Evolutionary conservation across 495 filamentous ascomycete genomes (phyloP).

Genomic region (Neurospora tetraspora): DNA sequence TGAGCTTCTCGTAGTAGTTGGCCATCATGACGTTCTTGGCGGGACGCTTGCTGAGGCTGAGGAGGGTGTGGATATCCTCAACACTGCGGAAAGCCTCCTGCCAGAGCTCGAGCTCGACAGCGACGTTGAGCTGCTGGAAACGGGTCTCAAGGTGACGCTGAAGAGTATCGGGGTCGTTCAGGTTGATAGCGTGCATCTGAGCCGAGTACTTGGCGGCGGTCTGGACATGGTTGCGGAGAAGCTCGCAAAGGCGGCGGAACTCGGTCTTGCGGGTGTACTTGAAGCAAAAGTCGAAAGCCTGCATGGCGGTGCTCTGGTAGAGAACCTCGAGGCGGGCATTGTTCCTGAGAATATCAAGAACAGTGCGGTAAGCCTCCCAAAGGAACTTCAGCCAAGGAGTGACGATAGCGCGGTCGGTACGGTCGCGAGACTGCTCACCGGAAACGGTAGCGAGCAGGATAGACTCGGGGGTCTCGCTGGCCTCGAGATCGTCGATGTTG

Average conservation of each 20-base stretch:
- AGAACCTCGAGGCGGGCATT: slow-evolving; percentile 95
- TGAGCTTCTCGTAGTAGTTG: slow-evolving; percentile 99
- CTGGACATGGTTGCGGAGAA: slow-evolving; percentile 95
- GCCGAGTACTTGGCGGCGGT: slow-evolving; percentile 98
- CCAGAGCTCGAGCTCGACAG: slow-evolving; percentile 96
- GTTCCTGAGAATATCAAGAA: slow-evolving; percentile 96
- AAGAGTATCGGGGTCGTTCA: slow-evolving; percentile 93
- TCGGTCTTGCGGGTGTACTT: slow-evolving; percentile 98
- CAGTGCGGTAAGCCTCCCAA: slow-evolving; percentile 99
- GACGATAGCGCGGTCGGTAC: slow-evolving; percentile 94
- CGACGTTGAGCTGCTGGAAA: slow-evolving; percentile 97
- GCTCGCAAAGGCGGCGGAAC: slow-evolving; percentile 95
- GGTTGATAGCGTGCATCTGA: slow-evolving; percentile 98
- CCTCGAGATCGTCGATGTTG: slow-evolving; percentile 90
- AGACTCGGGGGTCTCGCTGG: slow-evolving; percentile 94
- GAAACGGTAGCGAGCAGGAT: slow-evolving; percentile 96
- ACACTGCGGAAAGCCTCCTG: slow-evolving; percentile 98
- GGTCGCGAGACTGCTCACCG: slow-evolving; percentile 91
- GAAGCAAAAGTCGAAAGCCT: slow-evolving; percentile 96
- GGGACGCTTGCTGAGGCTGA: slow-evolving; percentile 96
- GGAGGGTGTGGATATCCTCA: slow-evolving; percentile 97
- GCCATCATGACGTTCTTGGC: slow-evolving; percentile 99
- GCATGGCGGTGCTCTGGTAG: slow-evolving; percentile 95
- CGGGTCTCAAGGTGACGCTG: slow-evolving; percentile 96
- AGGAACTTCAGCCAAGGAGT: slow-evolving; percentile 99